phyloP scores from a whole-genome alignment of 2,329 filamentous ascomycete genomes.

The Fonsecaea monophora region DNA sequence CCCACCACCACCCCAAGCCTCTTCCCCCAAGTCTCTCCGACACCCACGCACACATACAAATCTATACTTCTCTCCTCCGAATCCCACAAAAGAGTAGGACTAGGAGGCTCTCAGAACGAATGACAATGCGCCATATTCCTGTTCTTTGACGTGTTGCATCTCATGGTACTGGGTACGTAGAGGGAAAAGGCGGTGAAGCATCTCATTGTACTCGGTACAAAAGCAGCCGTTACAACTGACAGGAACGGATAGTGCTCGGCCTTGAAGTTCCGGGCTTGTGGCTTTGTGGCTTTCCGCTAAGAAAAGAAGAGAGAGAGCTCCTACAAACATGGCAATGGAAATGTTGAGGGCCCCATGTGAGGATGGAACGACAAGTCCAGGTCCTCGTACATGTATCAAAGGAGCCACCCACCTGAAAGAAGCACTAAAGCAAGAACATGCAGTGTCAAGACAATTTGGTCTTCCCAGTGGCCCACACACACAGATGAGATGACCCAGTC shows the following conservation, averaged over 20 bases:
- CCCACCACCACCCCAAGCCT: too few species aligned
- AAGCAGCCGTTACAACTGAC: neutral
- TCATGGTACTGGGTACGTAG: too few species aligned
- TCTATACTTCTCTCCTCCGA: too few species aligned
- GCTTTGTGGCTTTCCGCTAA: neutral
- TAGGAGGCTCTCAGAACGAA: neutral
- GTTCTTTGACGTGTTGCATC: neutral
- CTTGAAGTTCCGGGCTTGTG: neutral
- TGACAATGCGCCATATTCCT: neutral
- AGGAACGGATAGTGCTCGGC: neutral
- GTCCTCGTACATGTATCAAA: too few species aligned
- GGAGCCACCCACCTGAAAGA: neutral
- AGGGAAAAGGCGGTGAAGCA: constrained; percentile 1
- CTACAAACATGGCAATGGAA: neutral
- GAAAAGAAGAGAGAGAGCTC: neutral
- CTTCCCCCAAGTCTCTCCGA: too few species aligned
- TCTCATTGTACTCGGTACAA: neutral
- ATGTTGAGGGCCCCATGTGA: neutral
- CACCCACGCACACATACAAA: too few species aligned
- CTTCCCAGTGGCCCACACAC: neutral
- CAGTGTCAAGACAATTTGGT: neutral
- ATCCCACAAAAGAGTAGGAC: neutral
- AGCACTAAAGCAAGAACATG: neutral
- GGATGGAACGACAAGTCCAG: too few species aligned
- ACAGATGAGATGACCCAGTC: neutral